Evolutionary conservation across 2,329 filamentous ascomycete genomes (phyloP).

Genomic region (Hypoxylon sp.): DNA sequence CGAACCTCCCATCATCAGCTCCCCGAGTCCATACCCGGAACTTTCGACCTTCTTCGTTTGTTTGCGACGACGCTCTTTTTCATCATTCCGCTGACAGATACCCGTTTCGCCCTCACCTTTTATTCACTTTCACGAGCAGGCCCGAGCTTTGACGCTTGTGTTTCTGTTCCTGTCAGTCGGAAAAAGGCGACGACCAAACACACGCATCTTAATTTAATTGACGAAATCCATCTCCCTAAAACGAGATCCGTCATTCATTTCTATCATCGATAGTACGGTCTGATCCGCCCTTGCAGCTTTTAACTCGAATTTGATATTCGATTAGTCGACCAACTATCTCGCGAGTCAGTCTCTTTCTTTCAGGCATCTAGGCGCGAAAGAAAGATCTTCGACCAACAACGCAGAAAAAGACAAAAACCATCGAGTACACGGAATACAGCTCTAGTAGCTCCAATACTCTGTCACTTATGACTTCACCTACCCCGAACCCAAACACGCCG

Average conservation of each 20-base stretch:
- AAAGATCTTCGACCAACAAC: constrained; percentile 30
- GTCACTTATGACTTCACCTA: constrained; percentile 73
- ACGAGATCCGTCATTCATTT: constrained; percentile 44
- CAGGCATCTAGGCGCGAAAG: constrained; percentile 42
- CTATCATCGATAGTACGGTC: constrained; percentile 25
- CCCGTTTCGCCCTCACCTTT: constrained; percentile 39
- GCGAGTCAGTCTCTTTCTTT: constrained; percentile 45
- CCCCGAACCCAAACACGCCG: constrained; percentile 67
- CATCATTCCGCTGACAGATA: constrained; percentile 42
- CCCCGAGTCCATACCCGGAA: constrained; percentile 19
- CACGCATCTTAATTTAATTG: constrained; percentile 45
- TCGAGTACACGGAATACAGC: constrained; percentile 32
- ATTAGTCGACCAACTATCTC: constrained; percentile 34
- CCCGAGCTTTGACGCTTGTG: constrained; percentile 33
- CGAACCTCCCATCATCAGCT: constrained; percentile 22
- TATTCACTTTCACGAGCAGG: constrained; percentile 28
- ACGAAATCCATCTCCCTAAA: constrained; percentile 26
- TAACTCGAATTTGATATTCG: constrained; percentile 52
- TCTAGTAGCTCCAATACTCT: constrained; percentile 50
- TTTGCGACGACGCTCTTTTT: constrained; percentile 44
- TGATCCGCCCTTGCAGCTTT: constrained; percentile 30
- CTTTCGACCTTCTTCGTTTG: constrained; percentile 31
- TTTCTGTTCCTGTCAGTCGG: constrained; percentile 38
- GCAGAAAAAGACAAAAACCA: constrained; percentile 28
- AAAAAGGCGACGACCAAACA: constrained; percentile 36